A percentile compares a stretch with the other conserved stretches of the same genome.
phyloP scores from a whole-genome alignment of 2,329 filamentous ascomycete genomes.

The Hymenoscyphus scutula region DNA sequence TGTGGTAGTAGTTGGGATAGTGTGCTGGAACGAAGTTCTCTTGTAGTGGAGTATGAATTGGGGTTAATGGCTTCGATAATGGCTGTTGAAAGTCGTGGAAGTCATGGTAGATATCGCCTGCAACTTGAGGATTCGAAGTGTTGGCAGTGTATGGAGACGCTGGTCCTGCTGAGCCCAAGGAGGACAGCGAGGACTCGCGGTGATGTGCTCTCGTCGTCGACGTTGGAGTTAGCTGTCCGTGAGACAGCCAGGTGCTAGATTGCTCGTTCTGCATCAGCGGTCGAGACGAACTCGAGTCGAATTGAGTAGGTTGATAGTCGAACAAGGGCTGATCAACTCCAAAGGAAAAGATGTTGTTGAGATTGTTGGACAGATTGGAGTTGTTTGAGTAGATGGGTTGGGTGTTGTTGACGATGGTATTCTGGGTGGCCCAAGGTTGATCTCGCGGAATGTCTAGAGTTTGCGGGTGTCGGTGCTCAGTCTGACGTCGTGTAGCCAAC shows the following conservation, averaged over 20 bases:
- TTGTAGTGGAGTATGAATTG: slow-evolving; percentile 35
- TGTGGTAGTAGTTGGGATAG: slow-evolving; percentile 42
- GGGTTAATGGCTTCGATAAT: slow-evolving; percentile 36
- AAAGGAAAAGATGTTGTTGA: slow-evolving; percentile 9
- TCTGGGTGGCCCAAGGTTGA: slow-evolving; percentile 1
- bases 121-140: slow-evolving; percentile 57
- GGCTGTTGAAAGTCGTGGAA: slow-evolving; percentile 36
- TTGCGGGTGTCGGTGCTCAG: slow-evolving; percentile 7
- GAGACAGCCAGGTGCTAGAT: slow-evolving; percentile 31
- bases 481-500: slow-evolving; percentile 15
- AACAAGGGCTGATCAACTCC: slow-evolving; percentile 10
- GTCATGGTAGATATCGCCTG: slow-evolving; percentile 45
- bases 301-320: slow-evolving; percentile 8
- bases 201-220: slow-evolving; percentile 42
- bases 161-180: slow-evolving; percentile 58
- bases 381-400: neutral
- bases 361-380: neutral
- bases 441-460: slow-evolving; percentile 8
- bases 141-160: slow-evolving; percentile 56
- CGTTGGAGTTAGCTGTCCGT: slow-evolving; percentile 36
- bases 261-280: slow-evolving; percentile 34
- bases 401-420: neutral
- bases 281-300: slow-evolving; percentile 19
- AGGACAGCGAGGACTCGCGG: slow-evolving; percentile 60
- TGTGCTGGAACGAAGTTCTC: slow-evolving; percentile 35